Percentiles rank a stretch among this genome's conserved stretches.
Conservation (phyloP, 2,329 filamentous ascomycete species). For the Botrytis sinoallii region DNA sequence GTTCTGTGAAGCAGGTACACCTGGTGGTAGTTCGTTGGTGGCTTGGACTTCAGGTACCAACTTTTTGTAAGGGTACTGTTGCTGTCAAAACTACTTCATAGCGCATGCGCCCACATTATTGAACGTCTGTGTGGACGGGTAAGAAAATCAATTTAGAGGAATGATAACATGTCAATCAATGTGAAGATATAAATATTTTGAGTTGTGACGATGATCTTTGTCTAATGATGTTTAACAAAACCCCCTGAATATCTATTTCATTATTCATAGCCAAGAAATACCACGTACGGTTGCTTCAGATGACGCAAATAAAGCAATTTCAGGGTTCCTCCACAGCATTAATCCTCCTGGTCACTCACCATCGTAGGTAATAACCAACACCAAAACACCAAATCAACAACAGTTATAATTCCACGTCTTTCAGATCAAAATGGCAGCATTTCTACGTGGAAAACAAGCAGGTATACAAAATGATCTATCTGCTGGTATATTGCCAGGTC, state of each 20-base stretch:
- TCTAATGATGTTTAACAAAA: not conserved
- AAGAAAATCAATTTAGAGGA: not conserved
- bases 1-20: not conserved
- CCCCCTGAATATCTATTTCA: conserved; percentile 3
- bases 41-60: not conserved
- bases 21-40: not conserved
- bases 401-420: not conserved
- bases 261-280: conserved; percentile 3
- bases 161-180: not conserved
- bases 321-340: not conserved
- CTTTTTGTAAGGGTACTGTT: not conserved
- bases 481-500: conserved; percentile 69
- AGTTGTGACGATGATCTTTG: not conserved
- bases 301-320: conserved; percentile 13
- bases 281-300: conserved; percentile 3
- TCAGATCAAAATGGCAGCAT: conserved; percentile 66
- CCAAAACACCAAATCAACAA: conserved; percentile 9
- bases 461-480: conserved; percentile 92
- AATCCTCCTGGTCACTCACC: not conserved
- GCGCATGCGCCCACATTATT: not conserved
- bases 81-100: not conserved
- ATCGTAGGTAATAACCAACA: conserved; percentile 1
- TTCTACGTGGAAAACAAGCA: conserved; percentile 87
- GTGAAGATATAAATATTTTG: conserved; percentile 3
- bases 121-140: not conserved